phyloP scores from a whole-genome alignment of 352 stramenopile genomes.

The Discostella stelligera region DNA sequence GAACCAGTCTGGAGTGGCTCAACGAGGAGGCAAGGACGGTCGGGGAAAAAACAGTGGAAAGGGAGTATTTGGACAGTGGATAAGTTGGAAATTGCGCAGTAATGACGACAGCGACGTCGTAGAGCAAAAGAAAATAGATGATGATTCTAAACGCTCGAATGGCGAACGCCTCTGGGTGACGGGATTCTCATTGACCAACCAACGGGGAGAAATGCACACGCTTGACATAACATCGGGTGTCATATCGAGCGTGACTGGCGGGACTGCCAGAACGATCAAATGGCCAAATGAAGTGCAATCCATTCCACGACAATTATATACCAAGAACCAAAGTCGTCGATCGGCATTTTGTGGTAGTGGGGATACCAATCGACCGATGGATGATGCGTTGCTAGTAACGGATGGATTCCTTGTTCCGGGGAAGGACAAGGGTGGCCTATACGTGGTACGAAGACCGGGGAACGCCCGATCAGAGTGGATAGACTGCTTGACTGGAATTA shows the following conservation, averaged over 20 bases:
- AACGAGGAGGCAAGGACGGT: not conserved
- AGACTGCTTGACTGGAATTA: slow-evolving; percentile 62
- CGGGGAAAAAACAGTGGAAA: not conserved
- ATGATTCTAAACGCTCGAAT: not conserved
- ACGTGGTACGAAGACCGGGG: slow-evolving; percentile 76
- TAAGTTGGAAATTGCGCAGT: slow-evolving; percentile 37
- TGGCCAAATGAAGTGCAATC: slow-evolving; percentile 77
- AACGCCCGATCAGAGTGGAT: slow-evolving; percentile 61
- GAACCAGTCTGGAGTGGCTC: not conserved
- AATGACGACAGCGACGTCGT: not conserved
- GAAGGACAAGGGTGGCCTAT: slow-evolving; percentile 83
- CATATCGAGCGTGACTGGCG: slow-evolving; percentile 57
- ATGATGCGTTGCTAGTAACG: slow-evolving; percentile 79
- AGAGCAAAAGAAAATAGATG: not conserved
- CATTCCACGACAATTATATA: slow-evolving; percentile 47
- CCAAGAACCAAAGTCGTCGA: slow-evolving; percentile 3
- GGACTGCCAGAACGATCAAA: slow-evolving; percentile 53
- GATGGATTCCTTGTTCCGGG: slow-evolving; percentile 86
- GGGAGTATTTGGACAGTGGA: slow-evolving; percentile 34
- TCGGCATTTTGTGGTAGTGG: not conserved
- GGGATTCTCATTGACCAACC: slow-evolving; percentile 69
- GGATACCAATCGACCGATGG: slow-evolving; percentile 1
- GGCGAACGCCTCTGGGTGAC: slow-evolving; percentile 75
- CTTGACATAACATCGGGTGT: slow-evolving; percentile 61
- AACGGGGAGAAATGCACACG: slow-evolving; percentile 54